A percentile compares a stretch with the other conserved stretches of the same genome.
Conservation (phyloP, 805 yeast species). For the Ogataea methylovora region DNA sequence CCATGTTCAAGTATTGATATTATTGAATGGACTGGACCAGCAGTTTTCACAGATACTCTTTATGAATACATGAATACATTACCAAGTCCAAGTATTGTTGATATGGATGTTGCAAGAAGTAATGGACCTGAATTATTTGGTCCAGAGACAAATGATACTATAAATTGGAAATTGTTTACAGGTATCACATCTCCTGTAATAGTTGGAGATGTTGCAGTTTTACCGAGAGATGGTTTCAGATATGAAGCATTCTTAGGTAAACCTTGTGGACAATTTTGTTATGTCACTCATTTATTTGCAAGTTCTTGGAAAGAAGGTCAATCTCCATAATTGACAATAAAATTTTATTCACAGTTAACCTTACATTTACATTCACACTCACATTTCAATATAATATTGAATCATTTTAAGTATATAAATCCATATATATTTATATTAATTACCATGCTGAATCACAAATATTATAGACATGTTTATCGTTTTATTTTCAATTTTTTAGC, state of each 20-base stretch:
- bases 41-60: conserved; percentile 67
- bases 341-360: no score
- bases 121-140: conserved; percentile 1
- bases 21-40: conserved; percentile 93
- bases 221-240: background rate
- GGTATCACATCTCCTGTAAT: conserved; percentile 1
- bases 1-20: conserved; percentile 62
- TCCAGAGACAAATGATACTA: conserved; percentile 2
- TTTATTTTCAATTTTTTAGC: no score
- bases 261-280: background rate
- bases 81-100: conserved; percentile 2
- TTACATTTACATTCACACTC: no score
- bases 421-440: no score
- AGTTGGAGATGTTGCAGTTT: conserved; percentile 1
- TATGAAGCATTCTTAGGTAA: conserved; percentile 4
- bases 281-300: conserved; percentile 1
- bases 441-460: no score
- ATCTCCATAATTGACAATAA: no score
- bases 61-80: conserved; percentile 37
- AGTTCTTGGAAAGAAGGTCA: conserved; percentile 2
- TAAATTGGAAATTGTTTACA: conserved; percentile 1
- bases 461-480: no score
- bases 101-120: conserved; percentile 1
- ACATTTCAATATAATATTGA: no score
- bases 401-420: no score